phyloP scores from a whole-genome alignment of 192 early-diverging fungal genomes.

The Mortierella hygrophila region DNA sequence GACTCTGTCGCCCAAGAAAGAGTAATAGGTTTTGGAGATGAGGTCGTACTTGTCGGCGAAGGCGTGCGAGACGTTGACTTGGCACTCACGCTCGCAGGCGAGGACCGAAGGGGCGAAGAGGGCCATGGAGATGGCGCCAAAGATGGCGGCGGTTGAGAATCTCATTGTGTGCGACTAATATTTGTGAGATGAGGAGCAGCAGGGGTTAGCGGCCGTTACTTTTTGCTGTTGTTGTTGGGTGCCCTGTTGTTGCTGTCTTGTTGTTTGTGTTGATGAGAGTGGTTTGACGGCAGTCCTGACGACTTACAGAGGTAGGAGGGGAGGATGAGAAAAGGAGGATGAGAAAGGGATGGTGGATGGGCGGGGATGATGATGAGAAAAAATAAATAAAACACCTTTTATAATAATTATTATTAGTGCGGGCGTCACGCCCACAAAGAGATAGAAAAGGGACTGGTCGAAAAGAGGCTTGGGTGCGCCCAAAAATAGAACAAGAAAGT shows the following conservation, averaged over 20 bases:
- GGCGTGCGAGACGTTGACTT: constrained; percentile 59
- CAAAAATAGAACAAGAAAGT: not conserved
- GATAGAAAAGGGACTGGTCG: not conserved
- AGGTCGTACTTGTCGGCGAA: constrained; percentile 60
- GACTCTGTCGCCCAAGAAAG: constrained; percentile 32
- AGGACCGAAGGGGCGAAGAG: constrained; percentile 39
- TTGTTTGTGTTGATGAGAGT: not conserved
- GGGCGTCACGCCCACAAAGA: too few relatives aligned
- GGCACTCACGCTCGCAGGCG: constrained; percentile 68
- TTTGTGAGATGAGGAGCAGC: not conserved
- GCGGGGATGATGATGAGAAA: not conserved
- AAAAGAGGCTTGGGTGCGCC: not conserved
- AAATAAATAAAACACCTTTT: not conserved
- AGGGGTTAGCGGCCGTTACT: not conserved
- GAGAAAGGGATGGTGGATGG: not conserved
- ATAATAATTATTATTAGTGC: not conserved
- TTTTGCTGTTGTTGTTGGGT: not conserved
- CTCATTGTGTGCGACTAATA: constrained; percentile 24
- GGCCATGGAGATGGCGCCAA: constrained; percentile 42
- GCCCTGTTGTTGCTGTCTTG: not conserved
- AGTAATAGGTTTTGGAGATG: constrained; percentile 48
- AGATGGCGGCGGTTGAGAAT: constrained; percentile 33
- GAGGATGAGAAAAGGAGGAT: not conserved
- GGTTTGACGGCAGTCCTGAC: not conserved
- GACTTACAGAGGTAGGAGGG: not conserved